These are phyloP conservation scores for Ceratocystis lukuohia DNA, from an alignment of 2,329 filamentous ascomycete species.

Conservation along the genomic window DNA sequence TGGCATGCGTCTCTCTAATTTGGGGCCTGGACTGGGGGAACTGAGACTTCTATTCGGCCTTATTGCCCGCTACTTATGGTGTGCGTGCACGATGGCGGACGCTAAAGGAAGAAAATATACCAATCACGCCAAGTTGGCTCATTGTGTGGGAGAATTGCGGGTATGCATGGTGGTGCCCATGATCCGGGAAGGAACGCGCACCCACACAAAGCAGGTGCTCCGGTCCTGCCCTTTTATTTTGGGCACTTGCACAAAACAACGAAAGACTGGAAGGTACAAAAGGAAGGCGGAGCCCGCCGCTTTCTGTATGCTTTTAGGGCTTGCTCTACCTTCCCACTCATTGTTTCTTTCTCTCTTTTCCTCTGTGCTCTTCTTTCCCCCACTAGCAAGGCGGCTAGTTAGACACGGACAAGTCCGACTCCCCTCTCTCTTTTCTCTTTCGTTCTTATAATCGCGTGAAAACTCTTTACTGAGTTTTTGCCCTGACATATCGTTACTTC, in stretches of 20 bases:
- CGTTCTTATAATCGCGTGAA: not conserved
- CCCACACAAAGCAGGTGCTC: slow-evolving; percentile 2
- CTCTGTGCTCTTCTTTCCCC: not conserved
- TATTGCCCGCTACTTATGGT: not conserved
- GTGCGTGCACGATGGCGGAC: slow-evolving; percentile 2
- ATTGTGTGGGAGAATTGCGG: slow-evolving; percentile 9
- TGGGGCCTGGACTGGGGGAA: not conserved
- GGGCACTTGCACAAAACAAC: not conserved
- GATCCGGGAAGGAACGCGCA: slow-evolving; percentile 3
- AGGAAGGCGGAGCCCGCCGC: slow-evolving; percentile 4
- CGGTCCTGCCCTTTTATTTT: not conserved
- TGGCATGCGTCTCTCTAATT: not conserved
- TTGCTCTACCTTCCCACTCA: too few relatives aligned
- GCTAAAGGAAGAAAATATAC: not conserved
- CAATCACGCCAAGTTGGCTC: not conserved
- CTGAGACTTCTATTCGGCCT: not conserved
- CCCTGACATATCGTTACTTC: not conserved
- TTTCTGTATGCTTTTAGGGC: too few relatives aligned
- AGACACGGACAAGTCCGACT: too few relatives aligned
- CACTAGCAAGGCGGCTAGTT: not conserved
- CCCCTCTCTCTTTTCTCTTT: not conserved
- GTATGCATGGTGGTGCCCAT: slow-evolving; percentile 2
- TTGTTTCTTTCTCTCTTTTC: not conserved
- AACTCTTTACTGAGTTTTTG: not conserved
- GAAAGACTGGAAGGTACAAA: not conserved